phyloP scores from a whole-genome alignment of 78 protist species.

The Cavenderia fasciculata region DNA sequence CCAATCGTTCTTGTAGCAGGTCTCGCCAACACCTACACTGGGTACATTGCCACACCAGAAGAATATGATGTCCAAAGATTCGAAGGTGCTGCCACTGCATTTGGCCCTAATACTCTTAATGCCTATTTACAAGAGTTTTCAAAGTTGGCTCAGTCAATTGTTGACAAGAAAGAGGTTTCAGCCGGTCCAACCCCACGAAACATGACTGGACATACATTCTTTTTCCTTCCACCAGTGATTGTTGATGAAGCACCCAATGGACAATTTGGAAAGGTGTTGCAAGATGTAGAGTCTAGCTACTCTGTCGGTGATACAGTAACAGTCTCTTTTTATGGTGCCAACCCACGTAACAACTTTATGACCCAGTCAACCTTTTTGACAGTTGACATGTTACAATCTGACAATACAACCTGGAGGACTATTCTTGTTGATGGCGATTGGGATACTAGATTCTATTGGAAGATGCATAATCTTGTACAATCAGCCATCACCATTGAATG shows the following conservation, averaged over 20 bases:
- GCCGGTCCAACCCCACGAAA: conserved; percentile 76
- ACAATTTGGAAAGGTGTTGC: conserved; percentile 55
- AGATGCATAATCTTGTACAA: conserved; percentile 37
- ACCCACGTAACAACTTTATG: conserved; percentile 78
- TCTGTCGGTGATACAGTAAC: conserved; percentile 23
- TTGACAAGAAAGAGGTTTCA: conserved; percentile 9
- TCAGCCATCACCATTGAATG: conserved; percentile 71
- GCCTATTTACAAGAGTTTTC: conserved; percentile 81
- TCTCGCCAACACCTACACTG: conserved; percentile 79
- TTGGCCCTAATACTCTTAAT: conserved; percentile 82
- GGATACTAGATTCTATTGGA: conserved; percentile 77
- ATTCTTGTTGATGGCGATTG: conserved; percentile 73
- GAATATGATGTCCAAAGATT: conserved; percentile 86
- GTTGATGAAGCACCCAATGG: conserved; percentile 75
- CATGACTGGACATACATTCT: conserved; percentile 49
- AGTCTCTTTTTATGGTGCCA: conserved; percentile 75
- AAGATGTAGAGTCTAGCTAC: conserved; percentile 23
- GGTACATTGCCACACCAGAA: conserved; percentile 83
- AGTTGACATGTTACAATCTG: conserved; percentile 18
- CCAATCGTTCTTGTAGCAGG: conserved; percentile 80
- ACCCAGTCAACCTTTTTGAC: conserved; percentile 57
- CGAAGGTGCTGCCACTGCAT: conserved; percentile 87
- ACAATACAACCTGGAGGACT: conserved; percentile 21
- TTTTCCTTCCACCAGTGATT: conserved; percentile 72
- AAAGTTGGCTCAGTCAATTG: conserved; percentile 60